A percentile compares a stretch with the other conserved stretches of the same genome.
phyloP scores from a whole-genome alignment of 2,329 filamentous ascomycete species.

The Epichloe sp. region DNA sequence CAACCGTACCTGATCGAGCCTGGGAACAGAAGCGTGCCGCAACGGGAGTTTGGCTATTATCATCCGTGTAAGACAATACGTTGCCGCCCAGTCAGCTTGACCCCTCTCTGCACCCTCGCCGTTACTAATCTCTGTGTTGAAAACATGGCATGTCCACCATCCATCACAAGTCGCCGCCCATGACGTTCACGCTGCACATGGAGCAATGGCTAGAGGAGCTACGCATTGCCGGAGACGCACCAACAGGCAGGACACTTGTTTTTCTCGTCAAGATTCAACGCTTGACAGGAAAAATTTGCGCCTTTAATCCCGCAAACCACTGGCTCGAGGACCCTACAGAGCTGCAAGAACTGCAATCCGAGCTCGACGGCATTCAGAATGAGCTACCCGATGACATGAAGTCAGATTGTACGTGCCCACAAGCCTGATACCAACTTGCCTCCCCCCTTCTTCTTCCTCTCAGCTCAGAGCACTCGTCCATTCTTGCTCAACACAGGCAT shows the following conservation, averaged over 20 bases:
- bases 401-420: not conserved
- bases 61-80: not conserved
- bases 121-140: not conserved
- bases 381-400: not conserved
- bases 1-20: not conserved
- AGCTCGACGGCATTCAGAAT: not conserved
- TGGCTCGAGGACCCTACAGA: not conserved
- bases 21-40: not conserved
- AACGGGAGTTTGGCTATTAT: not conserved
- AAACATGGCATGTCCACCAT: not conserved
- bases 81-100: not conserved
- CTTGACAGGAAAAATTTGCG: not conserved
- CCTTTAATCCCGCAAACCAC: not conserved
- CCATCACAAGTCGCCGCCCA: not conserved
- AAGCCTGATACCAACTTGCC: no score
- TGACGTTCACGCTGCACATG: not conserved
- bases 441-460: not conserved
- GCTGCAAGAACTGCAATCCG: not conserved
- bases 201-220: not conserved
- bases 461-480: not conserved
- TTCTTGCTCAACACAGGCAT: not conserved
- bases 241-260: not conserved
- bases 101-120: not conserved
- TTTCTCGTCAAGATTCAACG: not conserved
- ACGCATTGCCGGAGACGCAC: not conserved